Evolutionary conservation across 2,329 filamentous ascomycete species (phyloP), one percentile per base, ranked within the genome.

Genomic region (Parastagonospora avenae): DNA sequence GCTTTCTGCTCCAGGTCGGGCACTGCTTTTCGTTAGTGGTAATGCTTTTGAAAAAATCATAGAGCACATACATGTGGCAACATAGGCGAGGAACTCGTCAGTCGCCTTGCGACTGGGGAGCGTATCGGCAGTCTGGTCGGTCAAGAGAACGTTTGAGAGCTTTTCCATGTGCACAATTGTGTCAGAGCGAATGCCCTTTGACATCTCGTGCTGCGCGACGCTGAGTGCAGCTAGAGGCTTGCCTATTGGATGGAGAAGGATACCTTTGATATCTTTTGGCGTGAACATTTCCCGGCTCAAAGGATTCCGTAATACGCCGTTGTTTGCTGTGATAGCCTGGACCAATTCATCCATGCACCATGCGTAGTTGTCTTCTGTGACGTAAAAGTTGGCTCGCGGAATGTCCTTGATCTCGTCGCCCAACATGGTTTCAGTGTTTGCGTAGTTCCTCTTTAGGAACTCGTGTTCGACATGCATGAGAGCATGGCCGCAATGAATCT

Each of bases 331-430:
- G 47, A 73, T 70, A 24, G 70, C 68, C 30, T 67, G 57, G 0
- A 63, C 67, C 8, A 72, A 57, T 47, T 75, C 73, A 9, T 65
- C 62, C 57, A 74, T 64, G 36, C 74, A 69, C 74, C 74, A 76
- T 7, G 72, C 73, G 46, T 74, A 75, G n/a, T 70, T 70, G 49
- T 75, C 73, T 31, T 74, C 72, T 0, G 70, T 75, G 28, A 68
- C 70, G 33, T 66, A 71, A 50, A 75, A 73, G 16, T 72, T 67
- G 11, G 59, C 58, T 33, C 72, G 56, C 7, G 65, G 61, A 7
- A 75, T 74, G 12, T 68, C 65, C 35, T 61, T 66, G 12, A 74
- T 49, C 7, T 54, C 44, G 31, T 73, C 67, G 7, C 59, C 62
- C 3, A 66, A 53, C 72, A 75, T 74, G 2, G 72, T 75, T 32